phyloP scores from a whole-genome alignment of 2,329 filamentous ascomycete genomes.

The Fusarium anthophilum region DNA sequence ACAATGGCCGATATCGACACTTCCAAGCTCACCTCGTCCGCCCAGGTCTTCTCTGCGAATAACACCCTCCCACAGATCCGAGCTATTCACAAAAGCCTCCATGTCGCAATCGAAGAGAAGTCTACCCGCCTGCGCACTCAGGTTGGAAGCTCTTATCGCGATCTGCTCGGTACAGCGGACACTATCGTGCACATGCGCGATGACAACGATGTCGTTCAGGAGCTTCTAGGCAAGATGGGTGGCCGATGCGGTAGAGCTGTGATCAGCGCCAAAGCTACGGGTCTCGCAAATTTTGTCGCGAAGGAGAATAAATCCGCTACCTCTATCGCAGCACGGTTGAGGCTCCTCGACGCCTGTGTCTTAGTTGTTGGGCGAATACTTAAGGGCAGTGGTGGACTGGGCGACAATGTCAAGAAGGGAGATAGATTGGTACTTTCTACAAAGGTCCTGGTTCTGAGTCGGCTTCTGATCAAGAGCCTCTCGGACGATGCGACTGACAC shows the following conservation, averaged over 20 bases:
- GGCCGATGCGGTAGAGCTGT: constrained; percentile 78
- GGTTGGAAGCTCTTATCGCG: constrained; percentile 79
- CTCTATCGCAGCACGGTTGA: constrained; percentile 54
- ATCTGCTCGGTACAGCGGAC: constrained; percentile 90
- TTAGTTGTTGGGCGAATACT: constrained; percentile 61
- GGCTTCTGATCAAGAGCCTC: constrained; percentile 79
- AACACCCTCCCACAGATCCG: constrained; percentile 72
- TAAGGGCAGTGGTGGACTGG: constrained; percentile 49
- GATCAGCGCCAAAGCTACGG: constrained; percentile 71
- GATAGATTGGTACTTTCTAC: constrained; percentile 66
- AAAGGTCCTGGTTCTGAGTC: constrained; percentile 79
- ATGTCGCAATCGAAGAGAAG: constrained; percentile 69
- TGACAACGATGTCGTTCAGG: constrained; percentile 79
- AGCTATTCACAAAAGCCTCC: constrained; percentile 68
- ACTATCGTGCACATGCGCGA: constrained; percentile 90
- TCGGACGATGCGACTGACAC: constrained; percentile 56
- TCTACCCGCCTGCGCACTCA: constrained; percentile 69
- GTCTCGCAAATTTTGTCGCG: constrained; percentile 60
- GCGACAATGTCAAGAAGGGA: constrained; percentile 50
- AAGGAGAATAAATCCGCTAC: constrained; percentile 42
- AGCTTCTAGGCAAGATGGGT: constrained; percentile 76
- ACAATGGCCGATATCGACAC: constrained; percentile 58
- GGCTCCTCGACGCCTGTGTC: constrained; percentile 62
- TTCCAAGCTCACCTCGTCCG: constrained; percentile 58
- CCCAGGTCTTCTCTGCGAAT: constrained; percentile 63